These are phyloP conservation scores for Iodosphaeria phyllophila DNA, from an alignment of 2,329 filamentous ascomycete genomes.

Conservation along the genomic window DNA sequence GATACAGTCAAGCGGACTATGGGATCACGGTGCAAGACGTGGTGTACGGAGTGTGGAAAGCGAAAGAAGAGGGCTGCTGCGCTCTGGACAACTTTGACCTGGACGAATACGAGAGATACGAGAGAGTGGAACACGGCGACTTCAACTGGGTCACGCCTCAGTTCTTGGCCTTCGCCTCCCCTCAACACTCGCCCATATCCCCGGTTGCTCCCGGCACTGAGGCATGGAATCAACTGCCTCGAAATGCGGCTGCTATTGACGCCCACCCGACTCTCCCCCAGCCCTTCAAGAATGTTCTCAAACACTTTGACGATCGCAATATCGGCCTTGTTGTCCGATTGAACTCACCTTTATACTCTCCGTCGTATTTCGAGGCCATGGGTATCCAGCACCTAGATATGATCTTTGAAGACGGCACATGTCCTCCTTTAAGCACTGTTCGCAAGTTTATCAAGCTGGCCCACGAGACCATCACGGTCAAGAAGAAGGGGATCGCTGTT, in stretches of 20 bases:
- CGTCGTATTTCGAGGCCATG: constrained; percentile 89
- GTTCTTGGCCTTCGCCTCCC: constrained; percentile 92
- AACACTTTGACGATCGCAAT: constrained; percentile 72
- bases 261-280: constrained; percentile 52
- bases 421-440: constrained; percentile 74
- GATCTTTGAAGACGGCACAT: constrained; percentile 98
- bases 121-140: constrained; percentile 93
- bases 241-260: constrained; percentile 54
- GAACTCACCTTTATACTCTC: constrained; percentile 90
- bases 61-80: constrained; percentile 87
- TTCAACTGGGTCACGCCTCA: constrained; percentile 98
- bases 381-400: constrained; percentile 95
- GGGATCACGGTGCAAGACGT: constrained; percentile 91
- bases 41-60: constrained; percentile 96
- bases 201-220: constrained; percentile 57
- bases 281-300: constrained; percentile 90
- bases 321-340: constrained; percentile 87
- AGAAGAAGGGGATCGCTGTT: constrained; percentile 85
- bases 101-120: constrained; percentile 90
- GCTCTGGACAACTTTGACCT: constrained; percentile 86
- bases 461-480: constrained; percentile 81
- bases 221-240: constrained; percentile 55
- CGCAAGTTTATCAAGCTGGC: constrained; percentile 88
- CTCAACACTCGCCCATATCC: constrained; percentile 61
- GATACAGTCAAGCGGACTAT: constrained; percentile 96